Percentiles rank a stretch among this genome's conserved stretches.
phyloP scores from a whole-genome alignment of 768 basidiomycete genomes.

The Glaciozyma martinii region DNA sequence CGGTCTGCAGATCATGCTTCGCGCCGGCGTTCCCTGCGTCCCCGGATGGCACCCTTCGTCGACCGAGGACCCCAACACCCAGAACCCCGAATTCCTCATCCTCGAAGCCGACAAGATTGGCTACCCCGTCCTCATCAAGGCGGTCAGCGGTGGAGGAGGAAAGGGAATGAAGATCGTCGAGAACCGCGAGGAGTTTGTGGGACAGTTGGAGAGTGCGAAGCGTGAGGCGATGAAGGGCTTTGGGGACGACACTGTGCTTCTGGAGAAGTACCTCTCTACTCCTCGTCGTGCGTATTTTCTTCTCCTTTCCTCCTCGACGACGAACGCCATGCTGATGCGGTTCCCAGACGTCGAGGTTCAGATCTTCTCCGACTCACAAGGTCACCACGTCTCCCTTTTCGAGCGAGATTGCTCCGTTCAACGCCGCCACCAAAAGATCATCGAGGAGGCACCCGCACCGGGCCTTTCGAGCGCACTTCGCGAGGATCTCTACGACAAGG shows the following conservation, averaged over 20 bases:
- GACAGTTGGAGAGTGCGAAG: constrained; percentile 75
- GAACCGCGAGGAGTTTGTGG: constrained; percentile 59
- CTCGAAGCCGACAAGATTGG: constrained; percentile 65
- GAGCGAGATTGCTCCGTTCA: constrained; percentile 44
- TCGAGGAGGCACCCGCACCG: constrained; percentile 79
- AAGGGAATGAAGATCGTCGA: constrained; percentile 87
- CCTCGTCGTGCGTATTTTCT: background rate
- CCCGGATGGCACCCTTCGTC: constrained; percentile 67
- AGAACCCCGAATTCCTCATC: constrained; percentile 62
- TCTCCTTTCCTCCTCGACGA: background rate
- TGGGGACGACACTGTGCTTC: constrained; percentile 63
- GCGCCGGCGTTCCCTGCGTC: constrained; percentile 82
- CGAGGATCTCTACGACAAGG: constrained; percentile 71
- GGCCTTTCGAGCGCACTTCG: constrained; percentile 70
- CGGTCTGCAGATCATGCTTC: constrained; percentile 46
- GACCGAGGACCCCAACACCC: constrained; percentile 50
- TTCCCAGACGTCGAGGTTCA: constrained; percentile 66
- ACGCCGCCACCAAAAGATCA: constrained; percentile 75
- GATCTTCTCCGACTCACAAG: constrained; percentile 74
- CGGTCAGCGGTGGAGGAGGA: constrained; percentile 90
- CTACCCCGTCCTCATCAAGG: constrained; percentile 89
- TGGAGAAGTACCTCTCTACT: constrained; percentile 68
- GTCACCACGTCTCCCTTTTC: constrained; percentile 87
- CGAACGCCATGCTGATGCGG: background rate
- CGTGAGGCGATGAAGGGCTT: constrained; percentile 82